Percentiles rank a stretch among this genome's conserved stretches.
Evolutionary conservation across 495 filamentous ascomycete species (phyloP).

Genomic region (Penicillium arizonense): DNA sequence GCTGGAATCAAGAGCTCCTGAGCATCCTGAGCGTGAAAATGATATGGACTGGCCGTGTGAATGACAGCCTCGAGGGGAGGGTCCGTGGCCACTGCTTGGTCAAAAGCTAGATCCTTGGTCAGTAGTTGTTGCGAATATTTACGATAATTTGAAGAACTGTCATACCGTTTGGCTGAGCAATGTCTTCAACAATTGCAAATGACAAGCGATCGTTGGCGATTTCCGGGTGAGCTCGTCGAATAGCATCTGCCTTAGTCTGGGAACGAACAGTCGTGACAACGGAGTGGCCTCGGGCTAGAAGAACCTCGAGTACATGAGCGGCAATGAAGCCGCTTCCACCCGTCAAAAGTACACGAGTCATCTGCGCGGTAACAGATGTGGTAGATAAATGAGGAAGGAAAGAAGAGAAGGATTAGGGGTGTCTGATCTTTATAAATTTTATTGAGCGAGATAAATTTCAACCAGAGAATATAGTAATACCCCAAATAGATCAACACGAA

Average conservation of each 20-base stretch:
- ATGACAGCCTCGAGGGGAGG: constrained; percentile 71
- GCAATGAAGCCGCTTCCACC: constrained; percentile 65
- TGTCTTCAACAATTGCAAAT: constrained; percentile 72
- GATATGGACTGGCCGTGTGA: constrained; percentile 75
- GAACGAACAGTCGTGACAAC: constrained; percentile 80
- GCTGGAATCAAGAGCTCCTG: constrained; percentile 29
- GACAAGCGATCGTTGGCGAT: constrained; percentile 55
- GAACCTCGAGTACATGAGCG: constrained; percentile 68
- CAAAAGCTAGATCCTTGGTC: constrained; percentile 41
- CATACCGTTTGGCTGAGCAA: constrained; percentile 44
- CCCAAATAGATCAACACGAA: no score
- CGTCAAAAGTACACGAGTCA: constrained; percentile 26
- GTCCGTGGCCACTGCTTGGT: constrained; percentile 60
- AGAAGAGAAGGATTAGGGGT: no score
- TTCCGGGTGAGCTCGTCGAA: constrained; percentile 58
- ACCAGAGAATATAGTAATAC: no score
- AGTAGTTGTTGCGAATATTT: no score
- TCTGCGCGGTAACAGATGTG: not conserved
- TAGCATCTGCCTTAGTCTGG: constrained; percentile 65
- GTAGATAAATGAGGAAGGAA: no score
- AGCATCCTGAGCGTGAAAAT: constrained; percentile 43
- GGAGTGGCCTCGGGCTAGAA: constrained; percentile 59
- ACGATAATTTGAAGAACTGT: not conserved
- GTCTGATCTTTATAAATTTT: no score
- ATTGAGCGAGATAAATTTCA: no score